Percentiles rank a stretch among this genome's conserved stretches.
Evolutionary conservation across 1,284 basidiomycete genomes (phyloP).

Genomic region (Cystobasidium slooffiae): DNA sequence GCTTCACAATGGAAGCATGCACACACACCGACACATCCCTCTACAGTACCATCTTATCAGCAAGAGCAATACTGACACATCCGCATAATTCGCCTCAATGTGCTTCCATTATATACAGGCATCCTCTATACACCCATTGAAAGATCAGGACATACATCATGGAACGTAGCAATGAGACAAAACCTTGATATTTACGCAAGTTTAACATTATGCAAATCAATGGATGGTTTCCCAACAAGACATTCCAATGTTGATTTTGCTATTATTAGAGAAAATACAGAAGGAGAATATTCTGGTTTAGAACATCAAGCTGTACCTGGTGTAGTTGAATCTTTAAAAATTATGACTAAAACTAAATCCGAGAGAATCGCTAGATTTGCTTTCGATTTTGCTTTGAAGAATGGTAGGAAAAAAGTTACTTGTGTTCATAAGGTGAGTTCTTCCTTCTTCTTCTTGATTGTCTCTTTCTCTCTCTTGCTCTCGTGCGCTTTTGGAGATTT

Average conservation of each 20-base stretch:
- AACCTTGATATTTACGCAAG: conserved; percentile 98
- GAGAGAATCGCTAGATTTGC: conserved; percentile 97
- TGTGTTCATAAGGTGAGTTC: conserved; percentile 88
- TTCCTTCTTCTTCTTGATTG: background rate
- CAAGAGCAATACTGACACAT: background rate
- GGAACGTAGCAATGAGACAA: conserved; percentile 99
- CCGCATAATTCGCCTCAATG: background rate
- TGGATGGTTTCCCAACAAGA: conserved; percentile 95
- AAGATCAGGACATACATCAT: conserved; percentile 93
- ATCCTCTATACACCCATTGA: conserved; percentile 99
- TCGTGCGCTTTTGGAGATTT: too few relatives aligned
- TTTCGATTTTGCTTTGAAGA: conserved; percentile 99
- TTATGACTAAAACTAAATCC: conserved; percentile 92
- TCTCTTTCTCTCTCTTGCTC: background rate
- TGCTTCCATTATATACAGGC: conserved; percentile 62
- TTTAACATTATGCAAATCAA: conserved; percentile 95
- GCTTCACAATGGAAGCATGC: too few relatives aligned
- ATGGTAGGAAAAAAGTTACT: conserved; percentile 99
- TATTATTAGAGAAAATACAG: conserved; percentile 99
- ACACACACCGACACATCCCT: too few relatives aligned
- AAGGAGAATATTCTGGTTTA: conserved; percentile 98
- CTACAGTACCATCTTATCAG: background rate
- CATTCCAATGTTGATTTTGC: conserved; percentile 97
- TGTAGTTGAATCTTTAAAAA: conserved; percentile 98
- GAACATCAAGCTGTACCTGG: conserved; percentile 97